A percentile compares a stretch with the other conserved stretches of the same genome.
Conservation (phyloP, 1,284 basidiomycete species). For the Ceratobasidium sp. region DNA sequence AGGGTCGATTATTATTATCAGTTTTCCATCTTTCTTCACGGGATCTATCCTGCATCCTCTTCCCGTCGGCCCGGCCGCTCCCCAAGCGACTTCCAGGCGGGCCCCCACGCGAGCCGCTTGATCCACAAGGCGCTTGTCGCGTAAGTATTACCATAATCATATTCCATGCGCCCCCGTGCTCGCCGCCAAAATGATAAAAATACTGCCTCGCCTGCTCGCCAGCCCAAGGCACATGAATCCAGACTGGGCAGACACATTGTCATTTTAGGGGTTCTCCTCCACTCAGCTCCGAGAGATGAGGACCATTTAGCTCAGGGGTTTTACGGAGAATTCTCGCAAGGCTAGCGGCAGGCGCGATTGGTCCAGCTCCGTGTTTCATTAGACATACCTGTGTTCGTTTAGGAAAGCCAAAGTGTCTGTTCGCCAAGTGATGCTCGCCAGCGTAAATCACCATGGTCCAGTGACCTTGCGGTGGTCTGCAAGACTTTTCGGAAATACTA, state of each 20-base stretch:
- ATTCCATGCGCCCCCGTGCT: constrained; percentile 10
- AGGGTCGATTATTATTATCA: constrained; percentile 26
- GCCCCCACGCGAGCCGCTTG: constrained; percentile 11
- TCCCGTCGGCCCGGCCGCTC: constrained; percentile 12
- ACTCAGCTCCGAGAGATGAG: constrained; percentile 13
- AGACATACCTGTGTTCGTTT: background rate
- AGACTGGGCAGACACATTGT: constrained; percentile 27
- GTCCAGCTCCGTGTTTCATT: constrained; percentile 27
- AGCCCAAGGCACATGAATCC: background rate
- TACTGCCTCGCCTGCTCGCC: no score
- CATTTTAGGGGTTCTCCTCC: constrained; percentile 20
- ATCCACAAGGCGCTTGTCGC: constrained; percentile 6
- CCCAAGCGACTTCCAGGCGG: constrained; percentile 15
- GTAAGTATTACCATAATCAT: constrained; percentile 12
- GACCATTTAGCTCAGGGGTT: constrained; percentile 21
- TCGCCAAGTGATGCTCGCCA: constrained; percentile 21
- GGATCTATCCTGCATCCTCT: constrained; percentile 7
- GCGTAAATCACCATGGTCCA: constrained; percentile 10
- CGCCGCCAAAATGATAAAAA: no score
- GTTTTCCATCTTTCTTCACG: constrained; percentile 32
- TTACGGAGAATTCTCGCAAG: constrained; percentile 5
- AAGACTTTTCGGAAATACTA: background rate
- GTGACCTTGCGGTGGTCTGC: no score
- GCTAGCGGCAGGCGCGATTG: constrained; percentile 2
- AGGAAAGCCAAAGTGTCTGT: constrained; percentile 7